These are phyloP conservation scores for Trifolium subterraneum DNA, from an alignment of 306 rosid species.

Conservation along the genomic window DNA sequence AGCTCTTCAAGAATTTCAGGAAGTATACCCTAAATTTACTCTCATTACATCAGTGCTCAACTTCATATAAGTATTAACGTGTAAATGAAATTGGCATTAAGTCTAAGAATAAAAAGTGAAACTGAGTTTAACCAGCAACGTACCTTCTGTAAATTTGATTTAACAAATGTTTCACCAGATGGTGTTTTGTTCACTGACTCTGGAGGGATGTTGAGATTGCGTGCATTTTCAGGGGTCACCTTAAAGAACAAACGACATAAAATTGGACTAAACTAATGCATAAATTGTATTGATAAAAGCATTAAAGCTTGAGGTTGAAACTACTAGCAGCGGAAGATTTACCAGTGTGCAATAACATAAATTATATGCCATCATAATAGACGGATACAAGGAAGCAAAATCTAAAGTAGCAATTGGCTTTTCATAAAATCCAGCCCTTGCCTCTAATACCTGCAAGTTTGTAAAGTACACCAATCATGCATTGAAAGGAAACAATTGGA, in stretches of 20 bases:
- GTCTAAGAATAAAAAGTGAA: conserved; percentile 17
- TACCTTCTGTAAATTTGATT: conserved; percentile 84
- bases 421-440: conserved; percentile 90
- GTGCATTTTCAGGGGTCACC: conserved; percentile 85
- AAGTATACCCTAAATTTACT: conserved; percentile 82
- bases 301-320: conserved; percentile 18
- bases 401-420: conserved; percentile 98
- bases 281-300: conserved; percentile 13
- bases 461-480: conserved; percentile 24
- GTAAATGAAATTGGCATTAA: conserved; percentile 25
- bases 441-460: conserved; percentile 85
- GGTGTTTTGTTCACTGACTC: conserved; percentile 90
- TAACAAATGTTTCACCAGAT: conserved; percentile 93
- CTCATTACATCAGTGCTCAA: conserved; percentile 30
- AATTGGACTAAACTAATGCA: conserved; percentile 23
- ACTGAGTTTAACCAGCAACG: conserved; percentile 22
- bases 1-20: conserved; percentile 99
- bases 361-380: conserved; percentile 99
- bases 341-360: conserved; percentile 98
- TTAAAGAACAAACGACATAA: conserved; percentile 46
- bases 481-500: conserved; percentile 31
- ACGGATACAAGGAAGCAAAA: conserved; percentile 96
- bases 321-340: conserved; percentile 42
- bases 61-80: conserved; percentile 30
- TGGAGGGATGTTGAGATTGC: conserved; percentile 76